A percentile compares a stretch with the other conserved stretches of the same genome.
These are phyloP conservation scores for Diplodia intermedia DNA, from an alignment of 2,329 filamentous ascomycete species.

Conservation along the genomic window DNA sequence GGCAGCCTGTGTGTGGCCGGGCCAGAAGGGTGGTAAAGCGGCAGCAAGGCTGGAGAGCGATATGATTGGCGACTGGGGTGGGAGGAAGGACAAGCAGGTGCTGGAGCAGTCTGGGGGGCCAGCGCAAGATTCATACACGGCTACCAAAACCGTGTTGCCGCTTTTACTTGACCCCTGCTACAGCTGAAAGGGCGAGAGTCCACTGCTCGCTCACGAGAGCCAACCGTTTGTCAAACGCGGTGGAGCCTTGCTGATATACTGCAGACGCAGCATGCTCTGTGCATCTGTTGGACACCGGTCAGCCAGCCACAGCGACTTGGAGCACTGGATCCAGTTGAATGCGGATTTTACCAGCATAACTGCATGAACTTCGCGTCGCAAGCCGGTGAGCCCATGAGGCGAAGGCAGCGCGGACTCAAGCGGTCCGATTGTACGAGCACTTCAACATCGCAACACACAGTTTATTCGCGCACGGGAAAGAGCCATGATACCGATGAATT, in stretches of 20 bases:
- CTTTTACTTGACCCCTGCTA: not conserved
- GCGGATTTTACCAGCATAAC: not conserved
- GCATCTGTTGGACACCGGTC: not conserved
- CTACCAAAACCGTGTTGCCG: not conserved
- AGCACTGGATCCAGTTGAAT: not conserved
- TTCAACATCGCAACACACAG: not conserved
- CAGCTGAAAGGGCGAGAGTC: not conserved
- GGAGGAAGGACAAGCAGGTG: no score
- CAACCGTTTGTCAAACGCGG: not conserved
- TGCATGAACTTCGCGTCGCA: fast-evolving
- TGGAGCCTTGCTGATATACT: not conserved
- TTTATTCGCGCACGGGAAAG: not conserved
- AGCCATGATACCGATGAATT: no score
- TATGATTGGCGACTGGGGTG: not conserved
- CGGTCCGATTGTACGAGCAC: not conserved
- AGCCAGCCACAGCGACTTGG: not conserved
- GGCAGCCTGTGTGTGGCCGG: not conserved
- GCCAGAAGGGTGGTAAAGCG: not conserved
- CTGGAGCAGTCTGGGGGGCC: fast-evolving
- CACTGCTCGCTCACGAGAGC: not conserved
- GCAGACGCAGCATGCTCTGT: not conserved
- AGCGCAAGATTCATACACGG: not conserved
- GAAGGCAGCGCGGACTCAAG: not conserved
- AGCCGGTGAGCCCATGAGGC: not conserved
- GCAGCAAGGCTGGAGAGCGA: not conserved